These are phyloP conservation scores for Citrullus mucosospermus DNA, from an alignment of 306 rosid species.

Conservation along the genomic window DNA sequence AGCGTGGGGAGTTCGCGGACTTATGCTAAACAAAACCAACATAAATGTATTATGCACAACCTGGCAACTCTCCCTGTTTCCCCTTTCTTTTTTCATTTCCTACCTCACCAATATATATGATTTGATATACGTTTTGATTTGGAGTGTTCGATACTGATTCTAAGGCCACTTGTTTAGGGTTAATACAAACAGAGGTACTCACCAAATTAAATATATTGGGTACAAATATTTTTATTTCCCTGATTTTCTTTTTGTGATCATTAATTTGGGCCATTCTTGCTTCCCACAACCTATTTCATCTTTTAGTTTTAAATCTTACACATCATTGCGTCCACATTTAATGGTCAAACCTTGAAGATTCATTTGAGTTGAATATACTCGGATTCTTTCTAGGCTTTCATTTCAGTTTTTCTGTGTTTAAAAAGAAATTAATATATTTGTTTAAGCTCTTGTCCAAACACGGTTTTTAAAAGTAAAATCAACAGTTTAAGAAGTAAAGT, in stretches of 20 bases:
- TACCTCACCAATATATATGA: no score
- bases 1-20: conserved; percentile 61
- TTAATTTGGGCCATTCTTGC: background rate
- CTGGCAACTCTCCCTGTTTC: background rate
- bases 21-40: no score
- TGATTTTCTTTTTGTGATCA: background rate
- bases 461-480: background rate
- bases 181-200: background rate
- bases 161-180: no score
- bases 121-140: no score
- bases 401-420: no score
- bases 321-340: background rate
- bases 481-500: no score
- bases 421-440: no score
- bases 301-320: background rate
- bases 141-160: no score
- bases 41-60: background rate
- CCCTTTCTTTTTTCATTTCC: no score
- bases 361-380: background rate
- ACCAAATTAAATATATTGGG: background rate
- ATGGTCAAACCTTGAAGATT: background rate
- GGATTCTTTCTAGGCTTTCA: no score
- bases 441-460: background rate
- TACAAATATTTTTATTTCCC: background rate
- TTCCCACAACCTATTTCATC: background rate